Evolutionary conservation across 371 early-diverging fungal species (phyloP), one percentile per base, ranked within the genome.

Genomic region (Cladochytrium tenue): DNA sequence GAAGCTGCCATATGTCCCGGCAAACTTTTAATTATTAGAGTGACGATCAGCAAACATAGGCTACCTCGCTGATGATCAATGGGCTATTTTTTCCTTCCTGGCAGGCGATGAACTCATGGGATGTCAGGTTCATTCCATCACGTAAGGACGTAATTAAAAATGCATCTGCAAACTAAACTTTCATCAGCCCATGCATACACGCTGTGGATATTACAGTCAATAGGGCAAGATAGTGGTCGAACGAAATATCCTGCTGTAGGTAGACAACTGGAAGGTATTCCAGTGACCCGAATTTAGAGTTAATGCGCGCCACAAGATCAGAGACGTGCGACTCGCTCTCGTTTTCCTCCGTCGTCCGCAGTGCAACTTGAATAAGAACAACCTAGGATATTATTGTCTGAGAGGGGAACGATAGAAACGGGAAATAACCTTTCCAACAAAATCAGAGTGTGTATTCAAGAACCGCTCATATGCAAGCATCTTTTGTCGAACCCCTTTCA

Each of bases 41-140:
- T 25, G 43, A 64, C 43, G 28, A 58, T 20, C 2, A 61, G 32
- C n/a, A 36, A 5, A 0, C 3, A 50, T 2, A 2, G 30, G 5
- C 1, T 53, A 68, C 63, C 63, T 79, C 80, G 51, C 74, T 74
- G 66, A 75, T 88, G 68, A 97, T 87, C 52, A 98, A 81, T 3
- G 95, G 93, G 31, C 92, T 92, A 62, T 89, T 83, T 53, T 87
- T 90, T 27, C 87, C 88, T 43, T 88, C 84, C 69, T 95, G 95
- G 74, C 95, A 96, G 10, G 91, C 92, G 59, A 97, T 88, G 70
- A 91, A 97, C 77, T 98, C 99, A 71, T 95, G 94, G 2, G 95
- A 93, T 1, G 95, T 95, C 10, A 96, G 81, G 76, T 98, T 98
- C 98, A 97, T 96, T 31, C 99, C 98, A 74, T 97, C 98, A 51